phyloP scores from a whole-genome alignment of 345 rosid species.

The Salix koriyanagi region DNA sequence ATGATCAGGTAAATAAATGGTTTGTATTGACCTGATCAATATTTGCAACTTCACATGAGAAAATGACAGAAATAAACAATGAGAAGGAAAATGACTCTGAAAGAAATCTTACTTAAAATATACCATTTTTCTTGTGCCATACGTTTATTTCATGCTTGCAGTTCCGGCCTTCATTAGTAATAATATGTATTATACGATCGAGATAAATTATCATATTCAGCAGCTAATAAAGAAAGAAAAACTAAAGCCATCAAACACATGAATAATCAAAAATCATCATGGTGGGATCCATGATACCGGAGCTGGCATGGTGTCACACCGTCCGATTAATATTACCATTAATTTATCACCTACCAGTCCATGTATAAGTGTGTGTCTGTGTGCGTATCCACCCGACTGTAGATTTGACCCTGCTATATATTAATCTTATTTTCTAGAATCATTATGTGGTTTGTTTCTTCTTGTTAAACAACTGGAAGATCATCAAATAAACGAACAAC shows the following conservation, averaged over 20 bases:
- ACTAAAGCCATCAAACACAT: neutral
- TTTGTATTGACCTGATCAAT: constrained; percentile 1
- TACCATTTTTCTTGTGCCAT: neutral
- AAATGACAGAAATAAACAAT: neutral
- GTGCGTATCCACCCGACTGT: neutral
- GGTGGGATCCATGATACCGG: neutral
- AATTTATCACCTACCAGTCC: neutral
- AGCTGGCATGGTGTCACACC: constrained; percentile 9
- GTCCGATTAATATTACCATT: neutral
- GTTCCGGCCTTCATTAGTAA: neutral
- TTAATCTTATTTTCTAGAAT: neutral
- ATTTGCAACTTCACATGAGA: neutral
- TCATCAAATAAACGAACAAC: neutral
- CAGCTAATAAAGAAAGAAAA: neutral
- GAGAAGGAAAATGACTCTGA: neutral
- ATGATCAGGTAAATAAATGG: neutral
- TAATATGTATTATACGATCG: neutral
- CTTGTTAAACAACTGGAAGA: neutral
- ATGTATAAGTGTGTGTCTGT: neutral
- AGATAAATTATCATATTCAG: neutral
- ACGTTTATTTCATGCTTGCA: neutral
- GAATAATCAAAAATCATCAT: neutral
- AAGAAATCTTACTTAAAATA: neutral
- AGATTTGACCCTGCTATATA: constrained; percentile 3
- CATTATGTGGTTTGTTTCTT: neutral